These are phyloP conservation scores for Schwanniomyces polymorphus DNA, from an alignment of 805 yeast species.

Conservation along the genomic window DNA sequence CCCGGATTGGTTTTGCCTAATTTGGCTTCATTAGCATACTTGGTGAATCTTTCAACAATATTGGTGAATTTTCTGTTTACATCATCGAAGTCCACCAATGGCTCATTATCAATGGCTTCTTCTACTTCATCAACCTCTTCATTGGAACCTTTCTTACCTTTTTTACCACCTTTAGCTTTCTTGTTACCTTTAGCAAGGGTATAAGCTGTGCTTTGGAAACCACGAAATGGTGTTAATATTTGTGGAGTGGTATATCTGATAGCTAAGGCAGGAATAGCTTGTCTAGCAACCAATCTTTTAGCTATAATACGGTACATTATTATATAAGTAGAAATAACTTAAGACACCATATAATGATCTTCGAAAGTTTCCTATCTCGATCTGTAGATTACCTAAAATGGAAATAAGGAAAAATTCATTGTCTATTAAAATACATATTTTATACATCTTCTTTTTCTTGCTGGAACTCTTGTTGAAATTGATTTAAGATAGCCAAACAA, in stretches of 20 bases:
- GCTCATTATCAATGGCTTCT: slow-evolving; percentile 7
- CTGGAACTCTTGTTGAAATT: slow-evolving; percentile 2
- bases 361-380: neutral
- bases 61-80: slow-evolving; percentile 45
- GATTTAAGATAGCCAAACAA: slow-evolving; percentile 15
- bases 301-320: neutral
- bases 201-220: slow-evolving; percentile 6
- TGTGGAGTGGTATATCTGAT: neutral
- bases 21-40: slow-evolving; percentile 60
- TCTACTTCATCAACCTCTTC: slow-evolving; percentile 11
- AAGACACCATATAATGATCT: neutral
- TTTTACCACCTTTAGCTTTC: slow-evolving; percentile 7
- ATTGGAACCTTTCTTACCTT: slow-evolving; percentile 9
- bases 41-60: slow-evolving; percentile 52
- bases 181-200: slow-evolving; percentile 10
- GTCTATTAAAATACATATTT: neutral
- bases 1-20: slow-evolving; percentile 69
- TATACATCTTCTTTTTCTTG: neutral
- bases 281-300: neutral
- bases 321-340: neutral
- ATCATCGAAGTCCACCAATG: slow-evolving; percentile 32
- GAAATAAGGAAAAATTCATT: neutral
- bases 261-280: neutral
- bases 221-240: slow-evolving; percentile 1
- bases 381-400: neutral